Evolutionary conservation across 495 filamentous ascomycete species (phyloP).

Genomic region (Cercophora samala): DNA sequence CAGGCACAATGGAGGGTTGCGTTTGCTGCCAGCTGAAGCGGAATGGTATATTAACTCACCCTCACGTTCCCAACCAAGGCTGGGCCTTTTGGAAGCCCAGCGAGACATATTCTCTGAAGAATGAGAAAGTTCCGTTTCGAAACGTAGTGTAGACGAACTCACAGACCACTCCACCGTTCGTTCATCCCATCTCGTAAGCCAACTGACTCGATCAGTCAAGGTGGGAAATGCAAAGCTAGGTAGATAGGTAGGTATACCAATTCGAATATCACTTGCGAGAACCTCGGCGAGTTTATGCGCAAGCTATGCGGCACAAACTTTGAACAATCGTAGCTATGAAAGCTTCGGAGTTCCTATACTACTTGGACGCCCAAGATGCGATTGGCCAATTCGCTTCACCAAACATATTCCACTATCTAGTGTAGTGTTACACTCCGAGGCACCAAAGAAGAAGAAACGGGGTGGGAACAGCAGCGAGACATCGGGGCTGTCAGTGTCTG

Average conservation of each 20-base stretch:
- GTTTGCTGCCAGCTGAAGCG: slow-evolving; percentile 6
- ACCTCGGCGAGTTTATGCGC: neutral
- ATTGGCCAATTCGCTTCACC: neutral
- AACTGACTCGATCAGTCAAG: neutral
- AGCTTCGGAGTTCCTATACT: neutral
- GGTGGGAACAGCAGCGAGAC: neutral
- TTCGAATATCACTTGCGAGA: neutral
- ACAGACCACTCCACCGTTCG: neutral
- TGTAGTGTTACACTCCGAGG: neutral
- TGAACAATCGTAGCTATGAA: neutral
- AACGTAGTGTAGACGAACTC: neutral
- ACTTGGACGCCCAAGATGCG: neutral
- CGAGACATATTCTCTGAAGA: too few species aligned
- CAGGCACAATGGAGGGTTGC: neutral
- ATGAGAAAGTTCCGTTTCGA: neutral
- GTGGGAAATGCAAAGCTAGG: neutral
- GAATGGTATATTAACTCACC: slow-evolving; percentile 14
- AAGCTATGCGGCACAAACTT: neutral
- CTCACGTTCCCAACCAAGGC: neutral
- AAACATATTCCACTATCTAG: too few species aligned
- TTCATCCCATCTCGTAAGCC: neutral
- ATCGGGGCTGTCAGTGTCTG: slow-evolving; percentile 1
- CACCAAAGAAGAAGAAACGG: neutral
- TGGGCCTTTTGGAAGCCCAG: neutral
- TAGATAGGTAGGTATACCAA: too few species aligned